A percentile compares a stretch with the other conserved stretches of the same genome.
Evolutionary conservation across 306 rosid species (phyloP).

Genomic region (Datisca glomerata): DNA sequence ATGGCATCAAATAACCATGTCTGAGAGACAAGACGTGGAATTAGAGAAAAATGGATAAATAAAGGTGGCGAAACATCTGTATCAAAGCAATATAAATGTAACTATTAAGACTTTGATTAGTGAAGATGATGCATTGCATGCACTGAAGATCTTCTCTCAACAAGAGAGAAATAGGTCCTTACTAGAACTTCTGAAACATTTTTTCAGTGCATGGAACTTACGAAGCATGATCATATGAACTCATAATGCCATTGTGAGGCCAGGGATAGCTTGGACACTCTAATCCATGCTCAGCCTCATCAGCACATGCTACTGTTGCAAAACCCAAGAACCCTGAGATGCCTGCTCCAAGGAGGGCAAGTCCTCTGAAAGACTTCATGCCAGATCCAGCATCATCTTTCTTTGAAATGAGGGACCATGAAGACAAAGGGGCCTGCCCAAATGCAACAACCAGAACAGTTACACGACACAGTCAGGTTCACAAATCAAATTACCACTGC

Average conservation of each 20-base stretch:
- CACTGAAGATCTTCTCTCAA: too few relatives aligned
- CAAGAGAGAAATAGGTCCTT: too few relatives aligned
- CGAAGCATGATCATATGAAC: slow-evolving; percentile 98
- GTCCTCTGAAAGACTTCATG: slow-evolving; percentile 51
- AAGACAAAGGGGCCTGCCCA: slow-evolving; percentile 36
- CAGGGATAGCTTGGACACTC: slow-evolving; percentile 87
- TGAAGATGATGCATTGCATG: too few relatives aligned
- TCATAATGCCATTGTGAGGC: slow-evolving; percentile 97
- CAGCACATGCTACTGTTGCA: slow-evolving; percentile 73
- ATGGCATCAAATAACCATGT: too few relatives aligned
- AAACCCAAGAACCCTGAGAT: slow-evolving; percentile 71
- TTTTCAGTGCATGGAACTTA: too few relatives aligned
- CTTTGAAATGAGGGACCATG: slow-evolving; percentile 44
- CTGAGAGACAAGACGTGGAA: too few relatives aligned
- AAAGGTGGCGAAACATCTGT: too few relatives aligned
- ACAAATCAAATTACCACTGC: neutral
- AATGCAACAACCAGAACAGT: slow-evolving; percentile 6
- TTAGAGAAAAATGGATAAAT: too few relatives aligned
- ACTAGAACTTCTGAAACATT: too few relatives aligned
- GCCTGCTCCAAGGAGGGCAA: slow-evolving; percentile 87
- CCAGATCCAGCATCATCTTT: slow-evolving; percentile 49
- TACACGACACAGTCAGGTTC: neutral
- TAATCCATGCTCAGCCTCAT: slow-evolving; percentile 97
- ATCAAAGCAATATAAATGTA: too few relatives aligned
- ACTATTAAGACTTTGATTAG: too few relatives aligned